phyloP scores from a whole-genome alignment of 306 rosid species.

The Abrus precatorius region DNA sequence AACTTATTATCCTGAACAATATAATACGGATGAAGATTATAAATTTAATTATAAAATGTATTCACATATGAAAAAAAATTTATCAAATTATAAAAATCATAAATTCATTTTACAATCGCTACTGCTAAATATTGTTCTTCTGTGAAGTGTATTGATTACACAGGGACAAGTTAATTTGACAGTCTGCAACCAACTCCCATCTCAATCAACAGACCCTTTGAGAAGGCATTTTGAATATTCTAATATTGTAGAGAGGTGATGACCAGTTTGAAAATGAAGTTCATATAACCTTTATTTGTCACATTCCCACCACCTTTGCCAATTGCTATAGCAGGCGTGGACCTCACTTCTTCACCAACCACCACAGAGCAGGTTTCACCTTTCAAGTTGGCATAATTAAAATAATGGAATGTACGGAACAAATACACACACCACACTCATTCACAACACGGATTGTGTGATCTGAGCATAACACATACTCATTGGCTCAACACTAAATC shows the following conservation, averaged over 20 bases:
- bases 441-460: conserved; percentile 30
- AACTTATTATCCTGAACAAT: too few relatives aligned
- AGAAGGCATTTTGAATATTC: conserved; percentile 49
- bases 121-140: too few relatives aligned
- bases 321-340: conserved; percentile 50
- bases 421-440: conserved; percentile 45
- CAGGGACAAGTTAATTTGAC: conserved; percentile 10
- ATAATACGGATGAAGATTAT: too few relatives aligned
- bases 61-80: too few relatives aligned
- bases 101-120: too few relatives aligned
- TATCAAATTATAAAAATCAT: too few relatives aligned
- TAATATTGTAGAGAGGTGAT: conserved; percentile 14
- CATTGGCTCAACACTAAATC: conserved; percentile 46
- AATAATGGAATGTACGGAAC: conserved; percentile 49
- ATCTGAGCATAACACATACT: conserved; percentile 37
- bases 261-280: conserved; percentile 38
- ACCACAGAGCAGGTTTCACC: conserved; percentile 45
- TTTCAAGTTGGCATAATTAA: conserved; percentile 24
- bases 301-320: conserved; percentile 62
- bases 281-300: conserved; percentile 44
- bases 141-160: background rate
- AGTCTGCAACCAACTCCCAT: conserved; percentile 30
- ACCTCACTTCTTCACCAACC: conserved; percentile 82
- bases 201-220: conserved; percentile 10
- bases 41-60: too few relatives aligned